phyloP scores from a whole-genome alignment of 805 yeast species.

The Komagataella pastoris region DNA sequence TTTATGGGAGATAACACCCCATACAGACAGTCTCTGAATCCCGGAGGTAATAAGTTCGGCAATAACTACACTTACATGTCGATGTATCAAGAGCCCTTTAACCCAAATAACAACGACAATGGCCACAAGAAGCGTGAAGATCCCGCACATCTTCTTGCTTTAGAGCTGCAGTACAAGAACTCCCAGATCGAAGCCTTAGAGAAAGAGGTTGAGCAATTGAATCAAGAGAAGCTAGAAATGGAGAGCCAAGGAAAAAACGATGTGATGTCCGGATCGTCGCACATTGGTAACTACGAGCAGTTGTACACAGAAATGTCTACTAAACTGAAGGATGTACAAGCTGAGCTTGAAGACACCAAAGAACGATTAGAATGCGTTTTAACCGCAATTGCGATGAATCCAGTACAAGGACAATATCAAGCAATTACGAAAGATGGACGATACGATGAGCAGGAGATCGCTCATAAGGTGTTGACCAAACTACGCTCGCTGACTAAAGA shows the following conservation, averaged over 20 bases:
- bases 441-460: conserved; percentile 61
- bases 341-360: conserved; percentile 50
- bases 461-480: conserved; percentile 58
- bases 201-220: neutral
- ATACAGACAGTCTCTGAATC: neutral
- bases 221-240: neutral
- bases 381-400: conserved; percentile 40
- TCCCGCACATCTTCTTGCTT: neutral
- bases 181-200: neutral
- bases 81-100: neutral
- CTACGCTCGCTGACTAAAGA: conserved; percentile 49
- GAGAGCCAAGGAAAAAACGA: neutral
- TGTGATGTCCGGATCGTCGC: neutral
- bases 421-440: conserved; percentile 38
- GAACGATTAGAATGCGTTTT: conserved; percentile 46
- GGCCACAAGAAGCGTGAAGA: neutral
- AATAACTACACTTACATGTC: neutral
- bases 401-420: conserved; percentile 18
- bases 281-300: conserved; percentile 5
- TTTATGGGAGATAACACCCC: neutral
- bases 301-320: conserved; percentile 15
- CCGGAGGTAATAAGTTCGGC: neutral
- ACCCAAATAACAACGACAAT: neutral
- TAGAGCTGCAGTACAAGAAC: neutral
- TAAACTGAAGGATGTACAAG: conserved; percentile 14